These are phyloP conservation scores for Musa balbisiana DNA, from an alignment of 202 grass and related monocot species.

Conservation along the genomic window DNA sequence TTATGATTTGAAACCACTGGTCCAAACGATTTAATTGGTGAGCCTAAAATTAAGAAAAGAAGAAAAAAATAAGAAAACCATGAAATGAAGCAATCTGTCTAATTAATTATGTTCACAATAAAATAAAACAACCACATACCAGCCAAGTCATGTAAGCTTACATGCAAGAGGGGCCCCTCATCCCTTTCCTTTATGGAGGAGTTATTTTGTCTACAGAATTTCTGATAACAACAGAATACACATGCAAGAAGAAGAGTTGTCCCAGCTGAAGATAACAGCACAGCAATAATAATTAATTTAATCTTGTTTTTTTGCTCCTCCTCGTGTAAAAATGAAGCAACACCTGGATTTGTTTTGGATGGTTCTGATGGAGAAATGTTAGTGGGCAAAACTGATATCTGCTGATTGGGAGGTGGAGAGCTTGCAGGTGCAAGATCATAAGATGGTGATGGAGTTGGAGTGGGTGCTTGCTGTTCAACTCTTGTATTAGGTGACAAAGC, in stretches of 20 bases:
- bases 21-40: conserved; percentile 1
- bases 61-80: neutral
- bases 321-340: conserved; percentile 25
- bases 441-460: conserved; percentile 10
- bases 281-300: conserved; percentile 30
- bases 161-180: conserved; percentile 41
- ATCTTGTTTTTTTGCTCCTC: conserved; percentile 25
- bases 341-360: neutral
- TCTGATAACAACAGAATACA: conserved; percentile 43
- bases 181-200: conserved; percentile 16
- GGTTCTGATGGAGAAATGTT: conserved; percentile 12
- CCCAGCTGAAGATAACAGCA: conserved; percentile 24
- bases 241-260: conserved; percentile 41
- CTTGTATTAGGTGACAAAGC: neutral
- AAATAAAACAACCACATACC: conserved; percentile 26
- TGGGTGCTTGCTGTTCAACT: conserved; percentile 3
- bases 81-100: neutral
- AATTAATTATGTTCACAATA: neutral
- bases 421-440: conserved; percentile 8
- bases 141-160: conserved; percentile 28
- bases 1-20: conserved; percentile 10
- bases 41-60: conserved; percentile 10
- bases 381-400: conserved; percentile 16
- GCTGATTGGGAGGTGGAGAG: conserved; percentile 8
- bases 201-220: conserved; percentile 43